These are phyloP conservation scores for Linum tenue DNA, from an alignment of 345 rosid species.

Conservation along the genomic window DNA sequence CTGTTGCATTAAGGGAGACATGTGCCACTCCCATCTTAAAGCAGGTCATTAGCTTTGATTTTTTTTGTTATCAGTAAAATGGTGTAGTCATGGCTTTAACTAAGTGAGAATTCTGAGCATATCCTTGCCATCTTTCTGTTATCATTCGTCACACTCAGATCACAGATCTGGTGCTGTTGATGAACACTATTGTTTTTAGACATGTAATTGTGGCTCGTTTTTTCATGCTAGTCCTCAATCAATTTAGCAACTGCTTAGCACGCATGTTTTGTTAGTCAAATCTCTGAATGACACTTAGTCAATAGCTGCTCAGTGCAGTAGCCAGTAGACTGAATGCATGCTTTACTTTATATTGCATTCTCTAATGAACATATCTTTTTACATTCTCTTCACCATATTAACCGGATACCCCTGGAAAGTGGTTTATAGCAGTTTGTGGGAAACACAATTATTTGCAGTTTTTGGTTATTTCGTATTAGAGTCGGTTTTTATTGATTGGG, in stretches of 20 bases:
- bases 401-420: background rate
- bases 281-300: background rate
- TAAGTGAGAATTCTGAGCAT: background rate
- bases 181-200: no score
- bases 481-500: no score
- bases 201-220: no score
- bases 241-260: no score
- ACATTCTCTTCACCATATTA: background rate
- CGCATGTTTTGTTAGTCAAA: no score
- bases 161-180: no score
- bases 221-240: no score
- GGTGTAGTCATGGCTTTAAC: background rate
- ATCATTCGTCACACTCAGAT: no score
- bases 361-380: background rate
- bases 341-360: background rate
- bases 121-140: background rate
- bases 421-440: background rate
- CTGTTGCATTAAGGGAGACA: slow-evolving; percentile 56
- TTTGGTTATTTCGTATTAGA: no score
- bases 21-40: slow-evolving; percentile 79
- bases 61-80: background rate
- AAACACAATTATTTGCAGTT: no score
- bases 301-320: background rate
- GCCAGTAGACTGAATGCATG: background rate
- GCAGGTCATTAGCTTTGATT: slow-evolving; percentile 40